phyloP scores from a whole-genome alignment of 2,329 filamentous ascomycete genomes.

The Penicillium sp. region DNA sequence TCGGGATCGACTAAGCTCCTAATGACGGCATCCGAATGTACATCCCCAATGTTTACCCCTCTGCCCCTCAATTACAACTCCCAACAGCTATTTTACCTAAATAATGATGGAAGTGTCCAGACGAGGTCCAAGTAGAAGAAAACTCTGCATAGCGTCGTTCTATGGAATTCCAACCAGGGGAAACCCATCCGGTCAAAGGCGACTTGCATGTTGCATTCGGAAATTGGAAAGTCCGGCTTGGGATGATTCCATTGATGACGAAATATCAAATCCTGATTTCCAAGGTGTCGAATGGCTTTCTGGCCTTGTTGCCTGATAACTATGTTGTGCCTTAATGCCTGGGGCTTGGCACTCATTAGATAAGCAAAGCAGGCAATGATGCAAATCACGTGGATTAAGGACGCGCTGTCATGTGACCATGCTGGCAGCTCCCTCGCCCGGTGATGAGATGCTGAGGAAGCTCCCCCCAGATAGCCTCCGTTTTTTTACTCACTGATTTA shows the following conservation, averaged over 20 bases:
- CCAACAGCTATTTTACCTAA: not conserved
- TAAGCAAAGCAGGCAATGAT: not conserved
- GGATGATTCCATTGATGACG: not conserved
- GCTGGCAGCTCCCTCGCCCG: slow-evolving; percentile 23
- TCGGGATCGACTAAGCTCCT: slow-evolving; percentile 1
- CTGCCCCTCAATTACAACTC: not conserved
- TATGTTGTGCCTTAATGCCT: slow-evolving; percentile 6
- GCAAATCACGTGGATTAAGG: slow-evolving; percentile 16
- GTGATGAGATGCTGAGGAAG: slow-evolving; percentile 23
- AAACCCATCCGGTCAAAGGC: not conserved
- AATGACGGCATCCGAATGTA: slow-evolving; percentile 14
- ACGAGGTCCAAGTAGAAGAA: not conserved
- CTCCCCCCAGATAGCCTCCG: slow-evolving; percentile 28
- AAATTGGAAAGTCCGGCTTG: not conserved
- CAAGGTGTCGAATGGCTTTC: not conserved
- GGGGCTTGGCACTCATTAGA: not conserved
- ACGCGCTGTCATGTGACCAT: slow-evolving; percentile 17
- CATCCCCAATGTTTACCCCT: not conserved
- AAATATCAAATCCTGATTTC: not conserved
- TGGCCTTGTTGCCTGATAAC: slow-evolving; percentile 11
- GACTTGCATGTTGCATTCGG: not conserved
- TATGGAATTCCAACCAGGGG: not conserved
- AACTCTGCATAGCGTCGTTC: not conserved
- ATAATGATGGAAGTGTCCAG: not conserved
- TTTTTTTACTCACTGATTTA: slow-evolving; percentile 18